These are phyloP conservation scores for Aspergillus udagawae DNA, from an alignment of 2,329 filamentous ascomycete species.

Conservation along the genomic window DNA sequence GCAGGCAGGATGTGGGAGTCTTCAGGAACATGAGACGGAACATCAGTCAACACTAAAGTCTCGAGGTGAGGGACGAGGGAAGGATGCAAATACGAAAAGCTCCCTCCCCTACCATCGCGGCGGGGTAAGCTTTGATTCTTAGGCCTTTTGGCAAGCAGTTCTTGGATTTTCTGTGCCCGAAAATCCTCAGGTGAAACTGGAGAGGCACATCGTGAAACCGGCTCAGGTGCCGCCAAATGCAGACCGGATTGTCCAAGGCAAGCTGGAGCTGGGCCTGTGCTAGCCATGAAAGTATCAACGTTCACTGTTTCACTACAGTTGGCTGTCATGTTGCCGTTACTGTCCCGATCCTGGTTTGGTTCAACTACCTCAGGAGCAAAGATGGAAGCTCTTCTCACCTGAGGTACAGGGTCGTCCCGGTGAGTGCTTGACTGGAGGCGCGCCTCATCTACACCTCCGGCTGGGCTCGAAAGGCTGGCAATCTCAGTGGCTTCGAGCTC, in stretches of 20 bases:
- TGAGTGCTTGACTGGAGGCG: neutral
- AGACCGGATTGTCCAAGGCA: neutral
- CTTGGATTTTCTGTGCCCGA: constrained; percentile 32
- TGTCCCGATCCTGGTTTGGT: constrained; percentile 13
- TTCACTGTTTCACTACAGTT: neutral
- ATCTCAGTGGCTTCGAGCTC: constrained; percentile 38
- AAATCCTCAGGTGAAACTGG: constrained; percentile 18
- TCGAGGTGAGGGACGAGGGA: constrained; percentile 52
- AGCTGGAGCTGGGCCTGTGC: no score
- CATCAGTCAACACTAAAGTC: constrained; percentile 54
- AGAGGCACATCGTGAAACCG: constrained; percentile 16
- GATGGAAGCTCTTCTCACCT: constrained; percentile 38
- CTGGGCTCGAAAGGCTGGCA: neutral
- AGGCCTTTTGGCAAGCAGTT: constrained; percentile 37
- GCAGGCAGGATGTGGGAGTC: constrained; percentile 41
- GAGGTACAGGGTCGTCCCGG: constrained; percentile 29
- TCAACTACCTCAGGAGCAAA: constrained; percentile 46
- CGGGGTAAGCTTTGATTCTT: constrained; percentile 27
- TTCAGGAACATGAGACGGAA: constrained; percentile 44
- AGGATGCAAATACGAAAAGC: constrained; percentile 47
- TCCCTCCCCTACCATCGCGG: constrained; percentile 22
- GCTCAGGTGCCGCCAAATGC: constrained; percentile 2
- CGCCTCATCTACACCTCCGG: neutral
- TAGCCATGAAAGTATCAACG: constrained; percentile 4
- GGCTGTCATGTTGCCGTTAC: neutral